Base-by-base conservation (phyloP, 2,329 filamentous ascomycete species). In the Ophiostoma sp. region DNA sequence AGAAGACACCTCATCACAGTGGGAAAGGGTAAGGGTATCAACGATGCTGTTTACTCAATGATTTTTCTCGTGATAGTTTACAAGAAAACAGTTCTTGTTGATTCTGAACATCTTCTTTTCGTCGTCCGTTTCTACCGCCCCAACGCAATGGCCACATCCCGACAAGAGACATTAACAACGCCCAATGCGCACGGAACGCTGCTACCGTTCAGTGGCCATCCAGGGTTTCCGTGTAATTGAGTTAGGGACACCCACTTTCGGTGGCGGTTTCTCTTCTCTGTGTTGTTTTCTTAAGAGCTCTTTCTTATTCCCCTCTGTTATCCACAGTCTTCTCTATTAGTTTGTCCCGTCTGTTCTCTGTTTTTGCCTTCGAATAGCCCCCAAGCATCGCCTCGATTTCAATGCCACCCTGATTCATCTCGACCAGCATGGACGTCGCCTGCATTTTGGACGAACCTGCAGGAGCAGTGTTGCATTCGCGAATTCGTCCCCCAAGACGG, bases 201-300 rank as follows among this genome's bases (percentile, higher is more conserved):
- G 36, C 50, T n/a, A 61, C 33, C 69, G 69, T 31, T 48, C 33
- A 11, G 55, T 45, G 33, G 17, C 25, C 39, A 52, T 39, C 69
- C 69, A 48, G 25, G 69, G 69, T 69, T 69, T 69, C 45, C 63
- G 33, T 39, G 39, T 48, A 66, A 66, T 69, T 69, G 48, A 28
- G 11, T 17, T 17, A 7, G 19, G 31, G 31, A 57, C 66, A 42
- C 48, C 66, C 66, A 42, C 66, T 69, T 39, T 69, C 66, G n/a
- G 48, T 57, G 66, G 66, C 48, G 42, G 36, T 42, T 52, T 59
- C n/a, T 57, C 12, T 28, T 50, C 25, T 63, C 8, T 31, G 25
- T 52, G 31, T 42, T 63, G 17, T 33, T 39, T 63, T 68, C 31
- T 28, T 66, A 22, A n/a, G n/a, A n/a, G n/a, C n/a, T 19, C 36